phyloP scores from a whole-genome alignment of 2,329 filamentous ascomycete genomes.

The Colletotrichum camelliae region DNA sequence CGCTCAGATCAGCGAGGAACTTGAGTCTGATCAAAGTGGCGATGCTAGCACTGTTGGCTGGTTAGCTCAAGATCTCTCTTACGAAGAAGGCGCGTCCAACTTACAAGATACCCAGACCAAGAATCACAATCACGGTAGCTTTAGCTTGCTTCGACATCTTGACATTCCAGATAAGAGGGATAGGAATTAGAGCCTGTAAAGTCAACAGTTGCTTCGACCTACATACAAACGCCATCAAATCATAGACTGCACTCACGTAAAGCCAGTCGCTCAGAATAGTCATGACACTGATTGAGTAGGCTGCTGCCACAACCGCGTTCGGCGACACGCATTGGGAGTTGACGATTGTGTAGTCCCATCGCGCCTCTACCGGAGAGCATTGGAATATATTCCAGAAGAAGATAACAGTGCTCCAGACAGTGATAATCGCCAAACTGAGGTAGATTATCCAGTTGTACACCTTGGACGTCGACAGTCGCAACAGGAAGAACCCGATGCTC shows the following conservation, averaged over 20 bases:
- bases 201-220: background rate
- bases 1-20: constrained; percentile 50
- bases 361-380: constrained; percentile 53
- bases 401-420: constrained; percentile 50
- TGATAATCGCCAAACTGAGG: constrained; percentile 49
- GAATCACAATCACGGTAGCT: constrained; percentile 53
- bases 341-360: constrained; percentile 58
- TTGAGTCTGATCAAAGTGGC: constrained; percentile 59
- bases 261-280: constrained; percentile 60
- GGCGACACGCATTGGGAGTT: constrained; percentile 47
- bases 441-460: constrained; percentile 55
- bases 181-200: constrained; percentile 51
- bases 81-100: constrained; percentile 5
- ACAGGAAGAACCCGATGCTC: constrained; percentile 58
- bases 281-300: constrained; percentile 58
- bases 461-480: constrained; percentile 50
- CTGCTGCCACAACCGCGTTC: constrained; percentile 50
- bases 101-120: constrained; percentile 57
- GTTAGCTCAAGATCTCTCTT: background rate
- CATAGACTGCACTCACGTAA: constrained; percentile 39
- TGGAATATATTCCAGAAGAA: constrained; percentile 61
- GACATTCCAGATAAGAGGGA: constrained; percentile 60
- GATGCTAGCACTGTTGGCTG: constrained; percentile 50
- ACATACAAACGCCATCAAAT: background rate
- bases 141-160: constrained; percentile 59